Base-by-base conservation (phyloP, 108 stramenopile genomes). In the Skeletonema potamos region DNA sequence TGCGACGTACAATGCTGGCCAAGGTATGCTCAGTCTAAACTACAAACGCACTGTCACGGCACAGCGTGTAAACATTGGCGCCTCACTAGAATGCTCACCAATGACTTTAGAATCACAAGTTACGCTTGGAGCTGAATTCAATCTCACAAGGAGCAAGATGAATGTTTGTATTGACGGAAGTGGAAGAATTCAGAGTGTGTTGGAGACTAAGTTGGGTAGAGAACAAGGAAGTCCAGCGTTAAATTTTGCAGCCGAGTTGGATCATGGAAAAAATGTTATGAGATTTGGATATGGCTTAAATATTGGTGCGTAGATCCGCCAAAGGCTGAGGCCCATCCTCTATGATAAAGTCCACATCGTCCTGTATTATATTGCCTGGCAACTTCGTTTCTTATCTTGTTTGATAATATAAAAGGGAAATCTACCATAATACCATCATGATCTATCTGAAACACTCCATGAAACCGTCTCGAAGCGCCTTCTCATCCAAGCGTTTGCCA, bases 201-300 rank as follows among this genome's bases (percentile, higher is more conserved):
- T 95, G 57, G 94, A 92, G 70, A 67, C 94, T 29, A 87, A 89
- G 55, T 74, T 95, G 68, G 91, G 91, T 4, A 88, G 88, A 72
- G 89, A 82, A 46, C 89, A 76, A 9, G 93, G 89, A 39, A 81
- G 83, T 59, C 93, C 93, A 1, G 72, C 77, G 1, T 64, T 95
- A 20, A 73, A 73, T 36, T 87, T 95, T 55, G 68, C 79, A 56
- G 94, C 89, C 10, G 91, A 92, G 65, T 62, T 92, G 43, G 90
- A 92, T 72, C 91, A 91, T 76, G 55, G 77, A 20, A 87, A 87
- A 68, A 84, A 91, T 72, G 75, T 85, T 30, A 89, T 91, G 88
- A 74, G 62, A 54, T 95, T 95, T 72, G 94, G 94, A 24, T 95
- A 95, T 62, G 91, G 91, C 10, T 65, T 95, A 43, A 88, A 85